Conservation (phyloP, 352 stramenopile genomes). For the Globisporangium echinulatum region DNA sequence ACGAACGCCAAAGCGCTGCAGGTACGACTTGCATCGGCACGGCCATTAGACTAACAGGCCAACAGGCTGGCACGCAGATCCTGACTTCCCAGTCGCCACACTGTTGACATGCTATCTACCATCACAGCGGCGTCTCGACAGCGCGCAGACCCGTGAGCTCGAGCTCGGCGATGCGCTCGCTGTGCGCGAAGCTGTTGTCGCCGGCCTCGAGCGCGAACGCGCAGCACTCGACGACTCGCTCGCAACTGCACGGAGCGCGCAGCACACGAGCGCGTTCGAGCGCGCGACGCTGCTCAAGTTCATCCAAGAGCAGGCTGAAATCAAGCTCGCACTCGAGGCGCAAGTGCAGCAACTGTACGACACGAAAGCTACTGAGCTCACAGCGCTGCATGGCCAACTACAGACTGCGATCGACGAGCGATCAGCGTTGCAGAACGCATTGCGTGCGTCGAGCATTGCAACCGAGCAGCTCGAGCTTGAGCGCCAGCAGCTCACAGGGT, state of each 20-base stretch:
- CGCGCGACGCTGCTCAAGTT: conserved; percentile 70
- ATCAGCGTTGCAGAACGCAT: conserved; percentile 27
- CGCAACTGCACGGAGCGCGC: conserved; percentile 27
- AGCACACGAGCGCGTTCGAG: conserved; percentile 56
- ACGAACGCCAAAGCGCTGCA: conserved; percentile 28
- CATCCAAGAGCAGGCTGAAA: conserved; percentile 67
- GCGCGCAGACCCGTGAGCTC: conserved; percentile 21
- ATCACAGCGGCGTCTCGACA: conserved; percentile 18
- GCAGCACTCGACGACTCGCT: conserved; percentile 38
- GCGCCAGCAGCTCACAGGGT: conserved; percentile 15
- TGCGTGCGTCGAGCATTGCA: conserved; percentile 22
- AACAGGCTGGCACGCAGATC: too few relatives aligned
- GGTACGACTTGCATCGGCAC: not conserved
- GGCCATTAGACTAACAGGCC: too few relatives aligned
- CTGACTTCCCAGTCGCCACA: too few relatives aligned
- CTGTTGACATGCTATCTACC: too few relatives aligned
- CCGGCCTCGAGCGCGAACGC: conserved; percentile 51
- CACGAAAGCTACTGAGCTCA: conserved; percentile 23
- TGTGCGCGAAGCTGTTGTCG: conserved; percentile 42
- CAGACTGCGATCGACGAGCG: conserved; percentile 35
- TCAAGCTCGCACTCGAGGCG: conserved; percentile 57
- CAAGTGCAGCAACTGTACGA: conserved; percentile 43
- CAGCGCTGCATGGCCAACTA: conserved; percentile 27
- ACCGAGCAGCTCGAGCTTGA: conserved; percentile 6
- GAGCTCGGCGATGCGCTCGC: conserved; percentile 48